These are phyloP conservation scores for Decorospora gaudefroyi DNA, from an alignment of 2,329 filamentous ascomycete species.

Conservation along the genomic window DNA sequence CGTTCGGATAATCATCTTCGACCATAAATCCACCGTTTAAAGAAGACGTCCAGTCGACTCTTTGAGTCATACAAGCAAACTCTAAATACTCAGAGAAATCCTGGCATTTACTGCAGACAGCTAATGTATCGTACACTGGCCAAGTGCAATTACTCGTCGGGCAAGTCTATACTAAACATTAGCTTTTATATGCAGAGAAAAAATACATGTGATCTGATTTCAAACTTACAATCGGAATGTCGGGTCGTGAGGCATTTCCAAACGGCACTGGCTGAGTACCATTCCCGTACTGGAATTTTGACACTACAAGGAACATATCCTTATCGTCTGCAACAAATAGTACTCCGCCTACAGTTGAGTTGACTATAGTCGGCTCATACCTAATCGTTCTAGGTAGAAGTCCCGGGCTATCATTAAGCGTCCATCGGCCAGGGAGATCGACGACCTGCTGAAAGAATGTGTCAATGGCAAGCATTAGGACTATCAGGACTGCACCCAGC, in stretches of 20 bases:
- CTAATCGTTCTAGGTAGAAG: constrained; percentile 11
- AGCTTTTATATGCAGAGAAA: background rate
- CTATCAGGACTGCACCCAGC: constrained; percentile 5
- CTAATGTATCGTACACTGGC: constrained; percentile 33
- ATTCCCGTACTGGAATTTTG: constrained; percentile 24
- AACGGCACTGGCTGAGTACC: constrained; percentile 27
- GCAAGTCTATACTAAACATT: constrained; percentile 22
- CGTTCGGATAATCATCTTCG: constrained; percentile 16
- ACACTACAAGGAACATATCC: background rate
- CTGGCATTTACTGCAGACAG: constrained; percentile 31
- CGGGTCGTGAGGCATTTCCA: constrained; percentile 31
- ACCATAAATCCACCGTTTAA: background rate
- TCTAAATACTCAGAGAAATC: constrained; percentile 20
- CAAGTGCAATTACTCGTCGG: constrained; percentile 39
- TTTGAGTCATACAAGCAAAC: constrained; percentile 15
- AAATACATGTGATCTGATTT: too few species aligned
- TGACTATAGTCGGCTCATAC: too few species aligned
- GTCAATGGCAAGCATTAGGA: constrained; percentile 18
- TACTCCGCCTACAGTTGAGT: too few species aligned
- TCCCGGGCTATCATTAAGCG: constrained; percentile 12
- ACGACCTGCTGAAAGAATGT: constrained; percentile 42
- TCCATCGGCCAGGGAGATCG: constrained; percentile 26
- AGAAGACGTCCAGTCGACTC: constrained; percentile 26
- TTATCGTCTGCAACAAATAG: background rate
- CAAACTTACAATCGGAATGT: constrained; percentile 29